Evolutionary conservation across 768 basidiomycete genomes (phyloP).

Genomic region (Clitopilus hobsonii): DNA sequence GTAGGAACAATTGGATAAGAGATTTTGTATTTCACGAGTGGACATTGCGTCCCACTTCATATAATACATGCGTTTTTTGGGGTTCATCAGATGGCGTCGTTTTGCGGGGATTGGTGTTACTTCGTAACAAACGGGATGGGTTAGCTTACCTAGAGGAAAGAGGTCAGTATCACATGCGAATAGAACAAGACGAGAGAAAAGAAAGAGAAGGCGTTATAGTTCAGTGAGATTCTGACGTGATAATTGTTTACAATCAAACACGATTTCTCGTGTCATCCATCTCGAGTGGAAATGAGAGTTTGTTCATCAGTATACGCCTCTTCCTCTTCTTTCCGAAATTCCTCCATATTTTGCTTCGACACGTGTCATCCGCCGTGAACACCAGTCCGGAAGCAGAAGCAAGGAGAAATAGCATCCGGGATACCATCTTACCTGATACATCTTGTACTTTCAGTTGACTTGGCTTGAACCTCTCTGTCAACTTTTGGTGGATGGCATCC

Average conservation of each 20-base stretch:
- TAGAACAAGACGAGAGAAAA: not conserved
- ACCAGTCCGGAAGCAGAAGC: too few relatives aligned
- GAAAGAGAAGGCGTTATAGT: not conserved
- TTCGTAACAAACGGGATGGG: too few relatives aligned
- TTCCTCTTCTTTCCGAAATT: too few relatives aligned
- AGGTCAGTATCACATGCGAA: not conserved
- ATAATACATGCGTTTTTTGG: not conserved
- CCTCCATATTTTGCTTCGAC: too few relatives aligned
- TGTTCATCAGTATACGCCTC: not conserved
- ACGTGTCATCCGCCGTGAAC: too few relatives aligned
- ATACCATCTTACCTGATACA: too few relatives aligned
- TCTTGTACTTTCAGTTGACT: conserved; percentile 84
- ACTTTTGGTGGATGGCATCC: conserved; percentile 62
- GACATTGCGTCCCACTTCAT: conserved; percentile 1
- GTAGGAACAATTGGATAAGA: conserved; percentile 1
- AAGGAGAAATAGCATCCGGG: too few relatives aligned
- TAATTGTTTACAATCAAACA: not conserved
- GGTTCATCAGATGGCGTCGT: not conserved
- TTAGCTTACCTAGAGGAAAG: not conserved
- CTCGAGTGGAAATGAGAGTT: conserved; percentile 1
- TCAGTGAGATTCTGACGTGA: conserved; percentile 1
- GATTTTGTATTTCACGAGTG: not conserved
- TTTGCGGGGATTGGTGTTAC: too few relatives aligned
- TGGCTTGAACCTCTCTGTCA: conserved; percentile 72
- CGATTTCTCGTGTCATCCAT: not conserved